A percentile compares a stretch with the other conserved stretches of the same genome.
Evolutionary conservation across 495 filamentous ascomycete genomes (phyloP).

Genomic region (Elasticomyces elasticus): DNA sequence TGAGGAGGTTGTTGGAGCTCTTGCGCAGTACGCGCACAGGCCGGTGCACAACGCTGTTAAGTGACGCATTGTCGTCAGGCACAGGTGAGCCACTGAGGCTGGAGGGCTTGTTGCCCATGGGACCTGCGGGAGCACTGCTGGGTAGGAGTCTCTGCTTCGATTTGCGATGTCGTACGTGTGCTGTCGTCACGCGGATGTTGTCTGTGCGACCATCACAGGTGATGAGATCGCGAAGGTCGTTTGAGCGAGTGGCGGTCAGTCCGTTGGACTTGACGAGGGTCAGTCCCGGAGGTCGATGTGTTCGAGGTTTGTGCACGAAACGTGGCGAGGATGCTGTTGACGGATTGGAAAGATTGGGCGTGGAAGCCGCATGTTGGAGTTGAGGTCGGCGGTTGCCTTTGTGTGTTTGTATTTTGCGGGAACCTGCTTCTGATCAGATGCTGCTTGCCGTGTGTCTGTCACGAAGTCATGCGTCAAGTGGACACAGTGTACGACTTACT

Average conservation of each 20-base stretch:
- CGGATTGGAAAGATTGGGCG: not conserved
- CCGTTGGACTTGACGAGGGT: slow-evolving; percentile 14
- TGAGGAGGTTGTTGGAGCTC: slow-evolving; percentile 18
- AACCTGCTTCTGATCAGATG: slow-evolving; percentile 4
- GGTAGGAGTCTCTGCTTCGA: not conserved
- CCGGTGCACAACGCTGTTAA: slow-evolving; percentile 11
- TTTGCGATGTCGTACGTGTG: slow-evolving; percentile 3
- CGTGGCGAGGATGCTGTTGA: slow-evolving; percentile 21
- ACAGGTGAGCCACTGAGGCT: not conserved
- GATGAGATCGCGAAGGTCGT: slow-evolving; percentile 6
- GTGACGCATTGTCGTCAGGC: slow-evolving; percentile 8
- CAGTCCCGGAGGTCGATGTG: slow-evolving; percentile 6
- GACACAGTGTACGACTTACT: not conserved
- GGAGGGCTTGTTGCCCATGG: slow-evolving; percentile 18
- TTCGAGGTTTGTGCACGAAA: slow-evolving; percentile 7
- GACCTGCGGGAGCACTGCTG: not conserved
- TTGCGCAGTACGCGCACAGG: slow-evolving; percentile 17
- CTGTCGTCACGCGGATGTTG: not conserved
- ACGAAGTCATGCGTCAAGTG: not conserved
- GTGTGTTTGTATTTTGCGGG: slow-evolving; percentile 2
- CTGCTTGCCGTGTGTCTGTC: not conserved
- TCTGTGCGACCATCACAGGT: slow-evolving; percentile 13
- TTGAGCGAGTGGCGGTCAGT: not conserved
- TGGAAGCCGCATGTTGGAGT: slow-evolving; percentile 2
- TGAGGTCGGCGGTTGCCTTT: not conserved